Evolutionary conservation across 345 rosid genomes (phyloP).

Genomic region (Moricandia arvensis): DNA sequence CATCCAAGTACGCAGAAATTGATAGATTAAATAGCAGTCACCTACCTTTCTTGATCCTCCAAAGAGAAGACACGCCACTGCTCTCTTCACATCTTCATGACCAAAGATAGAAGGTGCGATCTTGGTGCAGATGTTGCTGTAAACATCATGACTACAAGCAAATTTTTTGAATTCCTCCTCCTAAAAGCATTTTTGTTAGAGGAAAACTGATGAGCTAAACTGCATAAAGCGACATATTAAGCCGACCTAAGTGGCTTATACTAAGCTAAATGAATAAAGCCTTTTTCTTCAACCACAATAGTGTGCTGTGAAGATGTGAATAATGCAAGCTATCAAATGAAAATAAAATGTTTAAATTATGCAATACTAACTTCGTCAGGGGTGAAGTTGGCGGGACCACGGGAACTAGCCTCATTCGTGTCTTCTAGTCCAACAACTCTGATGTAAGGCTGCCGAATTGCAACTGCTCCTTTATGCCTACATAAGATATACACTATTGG

Average conservation of each 20-base stretch:
- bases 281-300: background rate
- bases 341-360: background rate
- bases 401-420: conserved; percentile 67
- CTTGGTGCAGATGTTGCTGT: conserved; percentile 63
- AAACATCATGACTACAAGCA: conserved; percentile 63
- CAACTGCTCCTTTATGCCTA: conserved; percentile 94
- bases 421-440: conserved; percentile 91
- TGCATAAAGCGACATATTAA: background rate
- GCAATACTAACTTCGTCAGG: conserved; percentile 65
- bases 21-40: background rate
- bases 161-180: conserved; percentile 88
- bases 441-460: conserved; percentile 89
- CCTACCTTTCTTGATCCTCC: conserved; percentile 93
- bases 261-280: background rate
- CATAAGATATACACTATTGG: conserved; percentile 19
- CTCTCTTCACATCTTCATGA: conserved; percentile 83
- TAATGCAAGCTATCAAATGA: background rate
- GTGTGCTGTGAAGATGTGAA: background rate
- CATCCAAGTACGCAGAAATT: background rate
- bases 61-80: conserved; percentile 90
- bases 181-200: conserved; percentile 36
- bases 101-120: conserved; percentile 96
- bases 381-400: conserved; percentile 73
- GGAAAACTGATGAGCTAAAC: conserved; percentile 1
- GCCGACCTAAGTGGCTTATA: background rate